Base-by-base conservation (phyloP, 441 rosid genomes). In the Macaranga tanarius region DNA sequence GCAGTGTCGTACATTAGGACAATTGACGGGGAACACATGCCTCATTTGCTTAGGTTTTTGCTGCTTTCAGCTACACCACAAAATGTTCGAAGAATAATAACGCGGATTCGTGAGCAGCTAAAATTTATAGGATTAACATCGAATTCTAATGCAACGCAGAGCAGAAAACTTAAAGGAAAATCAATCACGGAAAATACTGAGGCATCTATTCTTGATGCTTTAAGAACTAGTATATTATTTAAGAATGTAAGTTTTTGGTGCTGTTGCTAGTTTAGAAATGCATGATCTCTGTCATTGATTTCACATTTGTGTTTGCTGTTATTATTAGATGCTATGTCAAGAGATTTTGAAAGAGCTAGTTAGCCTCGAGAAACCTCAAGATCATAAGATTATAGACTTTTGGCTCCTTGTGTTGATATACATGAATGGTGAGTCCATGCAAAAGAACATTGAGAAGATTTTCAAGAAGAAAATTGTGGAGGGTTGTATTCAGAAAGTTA, bases 161-260 rank as follows among this genome's bases (percentile, higher is more conserved):
- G 78, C 23, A 70, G 65, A 74, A 88, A 87, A 79, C 85, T 88
- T 57, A 90, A 92, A 80, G 97, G 92, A 73, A 91, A 92, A 84
- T 54, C 83, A 42, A 76, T 72, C 69, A 71, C 79, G 34, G 84
- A 81, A 50, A 81, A 82, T 59, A 75, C 84, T 17, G 97, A 88
- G 80, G 90, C 89, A 23, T 87, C 90, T 70, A 80, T 91, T 84
- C 88, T 93, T 57, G 88, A 89, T 79, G 90, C 92, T 55, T 83
- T 93, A 83, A 81, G 91, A 83, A 86, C 96, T 69, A 89, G 93
- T 77, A 87, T 93, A 73, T 83, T 92, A 40, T 93, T 91, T 81
- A 91, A 91, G 79, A 89, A 84, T 66, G 98, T 91, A 77, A 79
- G 92, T 79, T 42, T 22, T 17, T 17, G 20, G 5, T 52, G 3